Base-by-base conservation (phyloP, 78 protist genomes). In the Dictyostelium firmibasis region DNA sequence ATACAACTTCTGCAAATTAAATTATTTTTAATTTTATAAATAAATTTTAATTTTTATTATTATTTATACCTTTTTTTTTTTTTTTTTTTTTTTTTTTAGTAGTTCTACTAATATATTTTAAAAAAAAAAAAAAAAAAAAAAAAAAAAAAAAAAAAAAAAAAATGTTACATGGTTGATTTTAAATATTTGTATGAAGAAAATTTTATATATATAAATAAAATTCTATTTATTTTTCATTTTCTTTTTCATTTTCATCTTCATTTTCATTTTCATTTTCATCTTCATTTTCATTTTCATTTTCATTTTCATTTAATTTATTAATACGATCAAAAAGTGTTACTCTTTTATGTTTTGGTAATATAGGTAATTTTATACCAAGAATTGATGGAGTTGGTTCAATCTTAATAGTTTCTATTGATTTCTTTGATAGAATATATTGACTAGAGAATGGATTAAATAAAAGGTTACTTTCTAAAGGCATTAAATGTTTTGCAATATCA, bases 1-100 rank as follows among this genome's bases (percentile, higher is more conserved):
- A 83, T 64, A 83, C 88, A 10, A 83, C 88, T 14, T 83, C 88
- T 64, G 88, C 88, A 25, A 83, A 83, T 67, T 67, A 83, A 83
- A n/a, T 41, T 41, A 41, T 41, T 41, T 5, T 41, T 5, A 41
- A 5, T 47, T 47, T 11, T 11, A 47, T 10, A 47, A 47, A 10
- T 44, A 44, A 44, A 38, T 38, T 4, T 38, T 38, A 38, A 38
- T 38, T 38, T 38, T 38, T 38, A 4, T 38, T n/a, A n/a, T n/a
- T n/a, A n/a, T n/a, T n/a, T n/a, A n/a, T n/a, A n/a, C n/a, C n/a
- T n/a, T n/a, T n/a, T n/a, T n/a, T n/a, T n/a, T n/a, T n/a, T n/a
- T n/a, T n/a, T n/a, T n/a, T n/a, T n/a, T n/a, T n/a, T n/a, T n/a
- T n/a, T n/a, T n/a, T n/a, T n/a, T n/a, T n/a, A n/a, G n/a, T n/a